A percentile compares a stretch with the other conserved stretches of the same genome.
Evolutionary conservation across 345 rosid species (phyloP).

Genomic region (Gossypium thurberi): DNA sequence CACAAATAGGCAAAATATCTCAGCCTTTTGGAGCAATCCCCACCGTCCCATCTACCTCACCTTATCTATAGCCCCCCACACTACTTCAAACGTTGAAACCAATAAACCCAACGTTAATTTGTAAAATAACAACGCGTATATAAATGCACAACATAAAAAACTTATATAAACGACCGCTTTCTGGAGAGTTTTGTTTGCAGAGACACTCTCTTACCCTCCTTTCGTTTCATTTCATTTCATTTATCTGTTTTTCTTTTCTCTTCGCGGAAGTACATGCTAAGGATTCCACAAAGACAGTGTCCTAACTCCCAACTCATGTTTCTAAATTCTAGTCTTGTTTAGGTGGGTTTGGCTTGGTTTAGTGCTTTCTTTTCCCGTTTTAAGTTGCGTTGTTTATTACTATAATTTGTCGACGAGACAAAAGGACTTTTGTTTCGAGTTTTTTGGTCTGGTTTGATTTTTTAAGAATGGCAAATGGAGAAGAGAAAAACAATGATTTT

Average conservation of each 20-base stretch:
- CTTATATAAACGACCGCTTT: constrained; percentile 18
- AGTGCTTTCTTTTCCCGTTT: not conserved
- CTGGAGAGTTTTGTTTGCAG: constrained; percentile 22
- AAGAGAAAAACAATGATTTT: constrained; percentile 40
- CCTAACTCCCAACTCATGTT: not conserved
- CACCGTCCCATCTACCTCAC: constrained; percentile 27
- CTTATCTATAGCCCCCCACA: not conserved
- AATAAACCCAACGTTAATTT: too few species aligned
- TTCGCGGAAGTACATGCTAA: constrained; percentile 10
- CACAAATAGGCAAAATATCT: constrained; percentile 27
- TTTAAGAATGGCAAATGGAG: constrained; percentile 37
- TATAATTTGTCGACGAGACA: constrained; percentile 28
- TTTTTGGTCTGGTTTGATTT: not conserved
- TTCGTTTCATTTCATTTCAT: not conserved
- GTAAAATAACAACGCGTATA: too few species aligned
- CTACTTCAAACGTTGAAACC: too few species aligned
- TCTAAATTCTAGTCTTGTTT: constrained; percentile 4
- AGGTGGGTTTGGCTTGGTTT: constrained; percentile 7
- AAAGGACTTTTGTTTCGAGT: not conserved
- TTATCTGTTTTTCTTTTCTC: not conserved
- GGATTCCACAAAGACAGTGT: constrained; percentile 8
- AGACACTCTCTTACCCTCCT: not conserved
- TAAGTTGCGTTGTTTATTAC: not conserved
- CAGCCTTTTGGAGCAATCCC: constrained; percentile 19
- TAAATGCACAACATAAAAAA: not conserved